Conservation (phyloP, 768 basidiomycete genomes). For the Trametes sanguinea region DNA sequence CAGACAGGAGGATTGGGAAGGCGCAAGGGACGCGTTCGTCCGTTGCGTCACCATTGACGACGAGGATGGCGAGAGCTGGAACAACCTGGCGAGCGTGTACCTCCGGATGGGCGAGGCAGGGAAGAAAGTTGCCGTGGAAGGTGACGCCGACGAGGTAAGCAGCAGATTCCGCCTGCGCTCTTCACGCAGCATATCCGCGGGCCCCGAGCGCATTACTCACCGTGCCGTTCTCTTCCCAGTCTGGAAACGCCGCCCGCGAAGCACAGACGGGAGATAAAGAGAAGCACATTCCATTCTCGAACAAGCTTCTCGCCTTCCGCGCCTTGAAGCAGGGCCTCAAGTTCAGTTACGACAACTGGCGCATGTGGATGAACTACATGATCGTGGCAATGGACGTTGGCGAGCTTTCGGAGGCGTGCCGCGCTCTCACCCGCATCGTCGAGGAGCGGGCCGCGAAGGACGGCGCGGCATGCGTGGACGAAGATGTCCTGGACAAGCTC, state of each 20-base stretch:
- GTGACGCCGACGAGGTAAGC: conserved; percentile 29
- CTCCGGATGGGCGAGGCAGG: conserved; percentile 67
- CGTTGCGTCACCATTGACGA: conserved; percentile 91
- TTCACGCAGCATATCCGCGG: conserved; percentile 4
- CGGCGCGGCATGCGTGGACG: conserved; percentile 68
- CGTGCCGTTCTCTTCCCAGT: conserved; percentile 2
- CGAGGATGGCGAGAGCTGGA: conserved; percentile 98
- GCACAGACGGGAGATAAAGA: conserved; percentile 19
- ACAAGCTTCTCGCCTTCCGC: conserved; percentile 88
- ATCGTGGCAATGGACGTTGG: conserved; percentile 91
- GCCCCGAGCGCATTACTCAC: conserved; percentile 11
- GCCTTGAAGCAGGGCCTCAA: conserved; percentile 90
- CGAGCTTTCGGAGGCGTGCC: conserved; percentile 84
- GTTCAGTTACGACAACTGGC: conserved; percentile 87
- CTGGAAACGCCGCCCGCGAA: conserved; percentile 9
- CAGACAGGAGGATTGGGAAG: conserved; percentile 81
- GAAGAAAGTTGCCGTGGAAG: conserved; percentile 32
- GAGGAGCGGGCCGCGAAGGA: conserved; percentile 62
- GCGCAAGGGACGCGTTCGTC: conserved; percentile 79
- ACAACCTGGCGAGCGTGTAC: conserved; percentile 93
- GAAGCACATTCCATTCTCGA: conserved; percentile 55
- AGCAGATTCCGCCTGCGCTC: conserved; percentile 3
- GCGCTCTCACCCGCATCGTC: conserved; percentile 80
- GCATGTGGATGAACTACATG: conserved; percentile 99
- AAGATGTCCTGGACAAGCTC: conserved; percentile 85